These are phyloP conservation scores for Ophiostoma australiae DNA, from an alignment of 2,329 filamentous ascomycete genomes.

Conservation along the genomic window DNA sequence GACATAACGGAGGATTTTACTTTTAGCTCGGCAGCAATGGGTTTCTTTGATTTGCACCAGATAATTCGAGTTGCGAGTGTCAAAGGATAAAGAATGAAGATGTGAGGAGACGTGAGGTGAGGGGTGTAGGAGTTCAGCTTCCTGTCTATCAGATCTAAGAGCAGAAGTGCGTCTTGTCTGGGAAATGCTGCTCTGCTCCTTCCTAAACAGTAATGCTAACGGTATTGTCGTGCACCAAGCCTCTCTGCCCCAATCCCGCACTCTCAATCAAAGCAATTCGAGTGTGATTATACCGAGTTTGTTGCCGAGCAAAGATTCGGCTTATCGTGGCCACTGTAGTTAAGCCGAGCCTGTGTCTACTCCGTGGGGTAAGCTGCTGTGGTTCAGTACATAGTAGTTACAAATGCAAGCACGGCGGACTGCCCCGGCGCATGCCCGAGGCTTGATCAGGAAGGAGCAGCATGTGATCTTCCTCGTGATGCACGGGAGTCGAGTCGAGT, in stretches of 20 bases:
- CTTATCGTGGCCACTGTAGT: neutral
- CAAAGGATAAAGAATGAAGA: neutral
- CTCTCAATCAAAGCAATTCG: neutral
- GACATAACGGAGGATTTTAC: neutral
- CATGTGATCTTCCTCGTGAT: conserved; percentile 5
- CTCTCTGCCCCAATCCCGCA: neutral
- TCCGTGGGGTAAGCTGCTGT: neutral
- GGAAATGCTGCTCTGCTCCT: neutral
- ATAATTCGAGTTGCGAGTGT: neutral
- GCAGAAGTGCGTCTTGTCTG: neutral
- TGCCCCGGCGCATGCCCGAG: conserved; percentile 13
- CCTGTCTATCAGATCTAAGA: neutral
- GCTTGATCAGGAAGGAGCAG: neutral
- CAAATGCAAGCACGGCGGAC: neutral
- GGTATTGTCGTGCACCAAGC: neutral
- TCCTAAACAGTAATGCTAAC: neutral
- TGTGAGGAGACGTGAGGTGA: neutral
- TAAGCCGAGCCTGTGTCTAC: neutral
- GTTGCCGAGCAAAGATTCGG: neutral
- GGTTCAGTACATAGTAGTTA: neutral
- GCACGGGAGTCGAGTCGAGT: neutral
- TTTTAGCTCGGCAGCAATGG: neutral
- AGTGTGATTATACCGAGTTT: neutral
- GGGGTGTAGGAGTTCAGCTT: neutral
- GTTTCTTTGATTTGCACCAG: neutral